Conservation (phyloP, 768 basidiomycete species). For the Pholiota microspora region DNA sequence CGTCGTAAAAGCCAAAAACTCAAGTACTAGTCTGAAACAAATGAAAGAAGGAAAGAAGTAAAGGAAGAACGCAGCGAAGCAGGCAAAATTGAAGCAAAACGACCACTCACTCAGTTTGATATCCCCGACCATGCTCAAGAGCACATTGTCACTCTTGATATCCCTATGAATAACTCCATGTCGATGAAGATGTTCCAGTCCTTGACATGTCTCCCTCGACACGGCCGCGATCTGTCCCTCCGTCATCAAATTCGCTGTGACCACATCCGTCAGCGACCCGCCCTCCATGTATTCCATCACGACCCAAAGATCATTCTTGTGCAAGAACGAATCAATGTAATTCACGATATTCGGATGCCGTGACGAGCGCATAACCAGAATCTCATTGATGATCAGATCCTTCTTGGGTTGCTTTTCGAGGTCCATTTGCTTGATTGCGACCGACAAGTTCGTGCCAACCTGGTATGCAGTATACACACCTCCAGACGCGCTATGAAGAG, state of each 20-base stretch:
- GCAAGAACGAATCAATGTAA: slow-evolving; percentile 96
- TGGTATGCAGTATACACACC: slow-evolving; percentile 99
- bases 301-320: slow-evolving; percentile 99
- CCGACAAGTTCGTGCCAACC: slow-evolving; percentile 89
- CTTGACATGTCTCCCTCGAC: slow-evolving; percentile 88
- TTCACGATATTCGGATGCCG: slow-evolving; percentile 99
- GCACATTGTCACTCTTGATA: slow-evolving; percentile 98
- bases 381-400: slow-evolving; percentile 99
- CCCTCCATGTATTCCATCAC: slow-evolving; percentile 99
- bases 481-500: slow-evolving; percentile 74
- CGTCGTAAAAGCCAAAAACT: no score
- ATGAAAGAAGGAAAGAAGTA: not conserved
- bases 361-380: slow-evolving; percentile 96
- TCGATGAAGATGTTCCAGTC: slow-evolving; percentile 90
- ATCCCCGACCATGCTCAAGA: slow-evolving; percentile 89
- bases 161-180: slow-evolving; percentile 99
- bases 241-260: slow-evolving; percentile 94
- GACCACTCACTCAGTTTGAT: slow-evolving; percentile 90
- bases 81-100: not conserved
- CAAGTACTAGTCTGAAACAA: no score
- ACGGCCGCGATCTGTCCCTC: slow-evolving; percentile 99
- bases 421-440: slow-evolving; percentile 99
- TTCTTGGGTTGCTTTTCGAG: slow-evolving; percentile 99
- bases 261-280: slow-evolving; percentile 91
- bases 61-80: not conserved